These are phyloP conservation scores for Dovyalis caffra DNA, from an alignment of 345 rosid species.

Conservation along the genomic window DNA sequence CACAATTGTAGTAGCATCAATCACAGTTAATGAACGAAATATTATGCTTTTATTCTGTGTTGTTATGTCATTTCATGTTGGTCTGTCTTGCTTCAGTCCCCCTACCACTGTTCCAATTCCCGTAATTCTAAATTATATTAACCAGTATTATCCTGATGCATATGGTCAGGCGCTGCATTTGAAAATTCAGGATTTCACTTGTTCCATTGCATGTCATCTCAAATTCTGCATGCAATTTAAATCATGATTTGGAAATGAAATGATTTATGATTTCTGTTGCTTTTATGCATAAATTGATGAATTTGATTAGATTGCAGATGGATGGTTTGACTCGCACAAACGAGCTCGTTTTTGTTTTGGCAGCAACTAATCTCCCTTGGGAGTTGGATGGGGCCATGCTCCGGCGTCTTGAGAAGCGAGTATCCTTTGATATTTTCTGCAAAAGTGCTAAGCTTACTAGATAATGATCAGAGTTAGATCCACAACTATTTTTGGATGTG, in stretches of 20 bases:
- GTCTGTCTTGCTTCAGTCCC: not conserved
- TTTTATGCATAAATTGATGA: slow-evolving; percentile 19
- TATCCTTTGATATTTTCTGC: slow-evolving; percentile 49
- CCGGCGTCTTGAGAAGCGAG: slow-evolving; percentile 93
- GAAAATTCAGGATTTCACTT: not conserved
- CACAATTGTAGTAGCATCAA: not conserved
- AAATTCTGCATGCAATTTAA: not conserved
- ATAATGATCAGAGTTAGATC: not conserved
- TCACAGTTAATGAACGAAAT: not conserved
- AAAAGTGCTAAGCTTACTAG: not conserved
- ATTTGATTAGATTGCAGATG: slow-evolving; percentile 61
- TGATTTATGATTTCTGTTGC: not conserved
- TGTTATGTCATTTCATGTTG: not conserved
- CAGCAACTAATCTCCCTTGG: slow-evolving; percentile 99
- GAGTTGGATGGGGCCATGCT: slow-evolving; percentile 98
- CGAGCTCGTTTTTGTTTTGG: slow-evolving; percentile 94
- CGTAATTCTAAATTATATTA: too few relatives aligned
- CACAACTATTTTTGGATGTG: not conserved
- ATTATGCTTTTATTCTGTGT: not conserved
- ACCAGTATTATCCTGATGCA: not conserved
- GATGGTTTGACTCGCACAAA: slow-evolving; percentile 83
- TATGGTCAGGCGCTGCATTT: slow-evolving; percentile 9
- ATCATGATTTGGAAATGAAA: not conserved
- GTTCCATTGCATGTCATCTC: not conserved
- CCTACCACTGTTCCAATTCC: not conserved